Evolutionary conservation across 371 early-diverging fungal species (phyloP).

Genomic region (Rhizopus sp.): DNA sequence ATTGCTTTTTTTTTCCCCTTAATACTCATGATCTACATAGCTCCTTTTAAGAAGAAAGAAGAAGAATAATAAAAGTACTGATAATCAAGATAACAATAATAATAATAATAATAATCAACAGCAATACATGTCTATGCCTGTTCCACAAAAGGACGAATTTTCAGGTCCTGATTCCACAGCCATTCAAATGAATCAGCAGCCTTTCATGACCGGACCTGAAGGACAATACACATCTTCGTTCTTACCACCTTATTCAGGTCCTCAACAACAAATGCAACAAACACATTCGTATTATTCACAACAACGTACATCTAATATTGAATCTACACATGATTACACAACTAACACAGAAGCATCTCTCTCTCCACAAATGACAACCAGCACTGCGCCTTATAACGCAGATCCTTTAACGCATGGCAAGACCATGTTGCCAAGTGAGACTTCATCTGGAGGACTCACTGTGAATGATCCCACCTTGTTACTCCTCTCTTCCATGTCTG

Average conservation of each 20-base stretch:
- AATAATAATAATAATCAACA: neutral
- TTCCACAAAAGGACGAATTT: neutral
- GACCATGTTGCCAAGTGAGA: neutral
- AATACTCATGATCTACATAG: neutral
- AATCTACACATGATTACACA: neutral
- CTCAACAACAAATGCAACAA: neutral
- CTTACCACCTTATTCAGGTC: neutral
- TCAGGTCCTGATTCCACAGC: neutral
- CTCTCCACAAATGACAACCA: neutral
- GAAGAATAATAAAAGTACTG: neutral
- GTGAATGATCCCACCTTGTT: neutral
- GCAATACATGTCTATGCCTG: neutral
- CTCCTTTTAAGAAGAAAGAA: neutral
- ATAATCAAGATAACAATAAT: too few species aligned
- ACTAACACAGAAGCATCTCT: neutral
- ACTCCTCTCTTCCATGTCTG: neutral
- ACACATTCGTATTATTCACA: neutral
- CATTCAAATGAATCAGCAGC: neutral
- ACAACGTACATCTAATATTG: neutral
- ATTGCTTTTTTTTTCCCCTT: too few species aligned
- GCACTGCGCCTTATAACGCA: neutral
- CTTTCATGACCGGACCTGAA: neutral
- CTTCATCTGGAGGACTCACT: neutral
- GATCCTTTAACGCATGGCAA: neutral
- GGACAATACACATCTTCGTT: neutral